phyloP scores from a whole-genome alignment of 306 rosid genomes.

The Sechiopsis laciniata region DNA sequence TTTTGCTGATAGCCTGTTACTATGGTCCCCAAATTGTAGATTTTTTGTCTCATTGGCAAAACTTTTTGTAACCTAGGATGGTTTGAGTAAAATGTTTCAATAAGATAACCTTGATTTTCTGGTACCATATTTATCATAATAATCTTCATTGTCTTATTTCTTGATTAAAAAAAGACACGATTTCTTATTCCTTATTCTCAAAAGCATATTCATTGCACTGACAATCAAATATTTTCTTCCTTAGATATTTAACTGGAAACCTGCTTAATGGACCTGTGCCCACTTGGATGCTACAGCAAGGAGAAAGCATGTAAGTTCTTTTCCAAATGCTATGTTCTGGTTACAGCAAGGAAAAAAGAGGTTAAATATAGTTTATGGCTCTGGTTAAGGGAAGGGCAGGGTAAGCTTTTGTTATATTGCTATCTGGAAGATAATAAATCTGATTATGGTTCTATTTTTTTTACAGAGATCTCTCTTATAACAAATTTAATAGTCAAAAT shows the following conservation, averaged over 20 bases:
- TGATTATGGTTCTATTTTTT: not conserved
- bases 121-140: not conserved
- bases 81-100: not conserved
- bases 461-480: conserved; percentile 48
- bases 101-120: not conserved
- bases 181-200: not conserved
- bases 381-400: not conserved
- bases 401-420: not conserved
- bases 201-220: not conserved
- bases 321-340: not conserved
- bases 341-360: not conserved
- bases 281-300: conserved; percentile 27
- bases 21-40: not conserved
- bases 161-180: not conserved
- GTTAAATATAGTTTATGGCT: not conserved
- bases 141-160: not conserved
- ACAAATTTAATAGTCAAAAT: conserved; percentile 32
- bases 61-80: no score
- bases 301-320: conserved; percentile 32
- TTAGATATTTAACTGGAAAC: conserved; percentile 43
- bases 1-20: not conserved
- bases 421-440: conserved; percentile 6
- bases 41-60: no score
- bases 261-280: conserved; percentile 36
- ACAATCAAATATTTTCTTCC: conserved; percentile 1